Conservation (phyloP, 257 asterid genomes). For the Salvia hispanica region DNA sequence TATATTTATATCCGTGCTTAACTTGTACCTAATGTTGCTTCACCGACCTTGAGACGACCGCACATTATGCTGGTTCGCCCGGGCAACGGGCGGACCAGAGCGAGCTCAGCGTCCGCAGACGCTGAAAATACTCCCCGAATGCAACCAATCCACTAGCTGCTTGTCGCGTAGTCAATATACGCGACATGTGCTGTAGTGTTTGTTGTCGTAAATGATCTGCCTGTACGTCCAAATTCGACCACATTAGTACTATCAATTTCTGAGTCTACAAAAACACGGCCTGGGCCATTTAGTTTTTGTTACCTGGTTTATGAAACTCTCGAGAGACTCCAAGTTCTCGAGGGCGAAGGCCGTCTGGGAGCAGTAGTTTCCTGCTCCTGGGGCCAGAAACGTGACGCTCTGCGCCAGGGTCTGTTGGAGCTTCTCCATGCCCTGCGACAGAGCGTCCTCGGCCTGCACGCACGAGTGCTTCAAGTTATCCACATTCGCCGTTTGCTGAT, state of each 20-base stretch:
- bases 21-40: neutral
- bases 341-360: slow-evolving; percentile 60
- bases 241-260: neutral
- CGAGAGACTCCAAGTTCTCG: slow-evolving; percentile 75
- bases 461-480: slow-evolving; percentile 67
- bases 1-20: slow-evolving; percentile 9
- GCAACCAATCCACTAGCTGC: slow-evolving; percentile 82
- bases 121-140: slow-evolving; percentile 83
- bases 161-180: slow-evolving; percentile 69
- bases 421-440: slow-evolving; percentile 88
- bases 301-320: slow-evolving; percentile 76
- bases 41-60: neutral
- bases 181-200: slow-evolving; percentile 79
- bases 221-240: slow-evolving; percentile 37
- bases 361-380: slow-evolving; percentile 52
- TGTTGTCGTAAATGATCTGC: slow-evolving; percentile 94
- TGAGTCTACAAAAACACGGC: neutral
- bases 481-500: slow-evolving; percentile 56
- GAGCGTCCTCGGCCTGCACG: slow-evolving; percentile 94
- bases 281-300: neutral
- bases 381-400: slow-evolving; percentile 53
- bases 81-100: slow-evolving; percentile 67
- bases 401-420: slow-evolving; percentile 82
- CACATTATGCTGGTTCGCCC: slow-evolving; percentile 49
- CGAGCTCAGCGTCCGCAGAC: slow-evolving; percentile 75